Evolutionary conservation across 2,329 filamentous ascomycete species (phyloP).

Genomic region (Pseudogymnoascus sp.): DNA sequence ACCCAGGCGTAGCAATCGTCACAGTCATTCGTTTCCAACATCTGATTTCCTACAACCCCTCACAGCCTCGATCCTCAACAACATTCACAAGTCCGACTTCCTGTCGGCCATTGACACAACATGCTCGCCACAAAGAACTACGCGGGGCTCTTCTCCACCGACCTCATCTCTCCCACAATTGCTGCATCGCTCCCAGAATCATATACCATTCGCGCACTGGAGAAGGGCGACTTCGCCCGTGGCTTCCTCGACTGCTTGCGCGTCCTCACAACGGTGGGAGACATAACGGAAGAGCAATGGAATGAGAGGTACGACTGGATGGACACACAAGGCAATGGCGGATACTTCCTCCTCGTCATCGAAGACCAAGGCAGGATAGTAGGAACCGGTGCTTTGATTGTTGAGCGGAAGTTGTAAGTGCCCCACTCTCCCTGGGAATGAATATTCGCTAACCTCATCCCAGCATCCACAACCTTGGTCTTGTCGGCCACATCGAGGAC

Average conservation of each 20-base stretch:
- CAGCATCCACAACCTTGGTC: conserved; percentile 71
- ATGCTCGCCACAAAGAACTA: conserved; percentile 13
- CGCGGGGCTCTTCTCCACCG: conserved; percentile 65
- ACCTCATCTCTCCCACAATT: conserved; percentile 73
- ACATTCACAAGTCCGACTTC: not conserved
- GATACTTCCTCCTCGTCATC: conserved; percentile 82
- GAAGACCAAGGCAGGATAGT: conserved; percentile 66
- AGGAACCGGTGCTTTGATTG: conserved; percentile 79
- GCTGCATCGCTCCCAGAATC: conserved; percentile 66
- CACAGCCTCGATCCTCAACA: not conserved
- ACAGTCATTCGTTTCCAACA: not conserved
- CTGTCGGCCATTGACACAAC: not conserved
- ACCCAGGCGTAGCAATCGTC: not conserved
- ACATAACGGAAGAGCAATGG: conserved; percentile 69
- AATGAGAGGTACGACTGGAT: conserved; percentile 76
- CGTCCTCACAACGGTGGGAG: conserved; percentile 86
- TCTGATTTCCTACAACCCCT: not conserved
- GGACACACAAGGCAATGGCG: conserved; percentile 54
- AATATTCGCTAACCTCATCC: conserved; percentile 20
- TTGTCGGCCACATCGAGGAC: conserved; percentile 94
- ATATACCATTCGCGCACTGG: conserved; percentile 77
- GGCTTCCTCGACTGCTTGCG: conserved; percentile 89
- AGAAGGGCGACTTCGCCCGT: conserved; percentile 66
- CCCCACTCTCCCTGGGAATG: not conserved
- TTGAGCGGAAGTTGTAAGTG: conserved; percentile 86